Base-by-base conservation (phyloP, 805 yeast species). In the Pichia cephalocereana region DNA sequence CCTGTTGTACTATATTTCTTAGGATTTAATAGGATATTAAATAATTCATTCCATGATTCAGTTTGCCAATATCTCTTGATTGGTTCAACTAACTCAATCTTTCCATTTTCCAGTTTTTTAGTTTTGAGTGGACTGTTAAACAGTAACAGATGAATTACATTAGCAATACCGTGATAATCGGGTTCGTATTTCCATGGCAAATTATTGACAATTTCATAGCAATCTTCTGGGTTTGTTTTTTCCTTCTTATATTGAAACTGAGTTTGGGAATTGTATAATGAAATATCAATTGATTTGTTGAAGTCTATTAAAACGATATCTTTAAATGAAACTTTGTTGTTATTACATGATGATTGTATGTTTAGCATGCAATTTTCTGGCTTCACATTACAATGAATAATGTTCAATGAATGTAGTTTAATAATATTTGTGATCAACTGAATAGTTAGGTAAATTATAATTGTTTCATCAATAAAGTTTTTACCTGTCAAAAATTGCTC, bases 321-420 rank as follows among this genome's bases (percentile, higher is more conserved):
- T 14, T 50, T 44, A 28, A 49, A 61, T 5, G 54, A 41, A 4
- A 57, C 48, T 37, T 42, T 51, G 6, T 53, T 56, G 0, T 68
- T 65, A 4, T 48, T 15, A 39, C 39, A 17, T 12, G 36, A 17
- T 11, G 19, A 40, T 17, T 40, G 36, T 12, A 84, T 70, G 38
- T 84, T 65, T 0, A 87, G 59, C 95, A 89, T 84, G 54, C 93
- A 85, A 60, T 88, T 89, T 53, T 86, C 96, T 0, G 96, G 83
- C 59, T 84, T 86, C 46, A 89, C 63, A 61, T 89, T 95, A 2
- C 96, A 95, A 66, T 89, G 96, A 12, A 89, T 70, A 1, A 89
- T 79, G 0, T 82, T 82, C 15, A 74, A 63, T 0, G 64, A 61
- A 58, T 89, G 96, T n/a, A 90, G 63, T 2, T 68, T 62, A 45